Conservation (phyloP, 768 basidiomycete species). For the Leucosporidium scottii region DNA sequence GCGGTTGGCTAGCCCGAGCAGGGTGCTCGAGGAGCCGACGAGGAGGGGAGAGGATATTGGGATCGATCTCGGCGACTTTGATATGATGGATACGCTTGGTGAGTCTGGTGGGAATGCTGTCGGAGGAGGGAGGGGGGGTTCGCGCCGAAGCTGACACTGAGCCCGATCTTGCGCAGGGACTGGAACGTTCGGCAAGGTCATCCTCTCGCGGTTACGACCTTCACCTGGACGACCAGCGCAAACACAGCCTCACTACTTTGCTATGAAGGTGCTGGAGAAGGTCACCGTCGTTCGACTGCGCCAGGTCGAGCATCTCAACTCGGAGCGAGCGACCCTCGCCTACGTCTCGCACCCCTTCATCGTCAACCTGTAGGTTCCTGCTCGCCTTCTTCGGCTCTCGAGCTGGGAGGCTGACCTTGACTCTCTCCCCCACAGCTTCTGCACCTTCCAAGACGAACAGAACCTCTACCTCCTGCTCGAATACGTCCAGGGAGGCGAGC, state of each 20-base stretch:
- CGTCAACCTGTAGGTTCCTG: slow-evolving; percentile 79
- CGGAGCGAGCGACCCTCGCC: slow-evolving; percentile 87
- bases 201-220: slow-evolving; percentile 70
- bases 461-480: slow-evolving; percentile 97
- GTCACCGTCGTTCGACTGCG: slow-evolving; percentile 75
- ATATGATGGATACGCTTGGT: slow-evolving; percentile 40
- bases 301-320: slow-evolving; percentile 96
- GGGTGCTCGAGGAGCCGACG: slow-evolving; percentile 1
- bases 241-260: slow-evolving; percentile 59
- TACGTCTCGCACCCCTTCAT: slow-evolving; percentile 89
- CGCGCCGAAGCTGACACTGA: too few species aligned
- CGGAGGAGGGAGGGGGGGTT: neutral
- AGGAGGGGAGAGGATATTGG: slow-evolving; percentile 35
- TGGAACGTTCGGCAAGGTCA: slow-evolving; percentile 89
- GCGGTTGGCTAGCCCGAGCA: too few species aligned
- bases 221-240: slow-evolving; percentile 46
- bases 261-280: slow-evolving; percentile 83
- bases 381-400: neutral
- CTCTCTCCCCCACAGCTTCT: slow-evolving; percentile 21
- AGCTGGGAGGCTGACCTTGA: neutral
- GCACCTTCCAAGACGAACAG: slow-evolving; percentile 83
- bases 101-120: neutral
- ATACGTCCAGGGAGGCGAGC: slow-evolving; percentile 65
- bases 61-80: slow-evolving; percentile 34
- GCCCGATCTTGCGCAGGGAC: slow-evolving; percentile 59